Base-by-base conservation (phyloP, 2,329 filamentous ascomycete genomes). In the Aciculosporium take region DNA sequence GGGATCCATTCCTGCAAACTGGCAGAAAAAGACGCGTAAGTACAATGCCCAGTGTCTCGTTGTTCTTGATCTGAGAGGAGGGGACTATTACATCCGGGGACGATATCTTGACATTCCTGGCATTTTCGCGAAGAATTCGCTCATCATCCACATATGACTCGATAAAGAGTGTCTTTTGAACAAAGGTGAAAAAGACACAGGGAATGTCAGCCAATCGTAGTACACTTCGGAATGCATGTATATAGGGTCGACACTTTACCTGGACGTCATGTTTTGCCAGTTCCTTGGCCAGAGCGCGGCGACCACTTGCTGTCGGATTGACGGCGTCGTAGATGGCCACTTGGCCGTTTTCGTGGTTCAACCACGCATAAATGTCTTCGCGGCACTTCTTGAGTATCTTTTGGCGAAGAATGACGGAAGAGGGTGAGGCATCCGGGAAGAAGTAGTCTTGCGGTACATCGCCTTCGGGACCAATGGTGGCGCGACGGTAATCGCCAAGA, bases 291-390 rank as follows among this genome's bases (percentile, higher is more conserved):
- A 98, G 68, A 9, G 86, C 83, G 42, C 81, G 76, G 36, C 91
- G 78, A 13, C 87, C 88, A 44, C 74, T 78, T 17, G 85, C 79
- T 17, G 91, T 80, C 4, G 89, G 88, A 54, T 98, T 98, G 15
- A 98, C 93, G 23, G 93, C 91, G 62, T 98, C 91, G 58, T 96
- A 98, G 45, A 98, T 96, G 42, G 91, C 91, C 42, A 98, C 89
- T 57, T 98, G 91, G 10, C 91, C 91, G 53, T 96, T 96, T 56
- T 96, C 91, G 51, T 95, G 84, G 54, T 96, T 93, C 34, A 98
- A 67, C 70, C 94, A 98, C 42, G 83, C 81, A 56, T 95, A 94
- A 43, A 98, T 95, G 55, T 98, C 91, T 57, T 96, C 88, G 45
- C 91, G 79, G 52, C 91, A 98, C 59, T 93, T 94, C 65, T 95